Evolutionary conservation across 2,329 filamentous ascomycete genomes (phyloP).

Genomic region (Geosmithia morbida): DNA sequence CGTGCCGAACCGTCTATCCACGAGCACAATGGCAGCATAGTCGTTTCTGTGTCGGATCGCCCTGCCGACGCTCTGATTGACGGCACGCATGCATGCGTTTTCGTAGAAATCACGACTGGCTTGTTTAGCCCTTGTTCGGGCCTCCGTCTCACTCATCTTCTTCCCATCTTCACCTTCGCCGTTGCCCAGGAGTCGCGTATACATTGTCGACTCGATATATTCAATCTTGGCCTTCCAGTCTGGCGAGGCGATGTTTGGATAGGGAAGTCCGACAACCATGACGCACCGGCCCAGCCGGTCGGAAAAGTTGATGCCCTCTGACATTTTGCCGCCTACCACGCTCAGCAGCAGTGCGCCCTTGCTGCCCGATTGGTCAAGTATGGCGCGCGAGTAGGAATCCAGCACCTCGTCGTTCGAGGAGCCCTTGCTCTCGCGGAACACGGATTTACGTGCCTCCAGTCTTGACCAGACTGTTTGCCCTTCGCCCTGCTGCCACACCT

Average conservation of each 20-base stretch:
- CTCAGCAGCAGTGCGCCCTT: constrained; percentile 70
- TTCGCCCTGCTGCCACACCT: constrained; percentile 37
- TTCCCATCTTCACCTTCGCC: neutral
- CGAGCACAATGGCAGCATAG: constrained; percentile 78
- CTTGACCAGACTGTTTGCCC: constrained; percentile 40
- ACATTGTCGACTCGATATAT: constrained; percentile 57
- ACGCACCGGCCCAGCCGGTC: constrained; percentile 82
- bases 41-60: constrained; percentile 80
- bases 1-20: constrained; percentile 68
- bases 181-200: constrained; percentile 16
- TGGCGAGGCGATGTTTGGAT: constrained; percentile 75
- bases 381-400: constrained; percentile 54
- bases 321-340: constrained; percentile 88
- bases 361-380: constrained; percentile 24
- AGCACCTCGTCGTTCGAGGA: constrained; percentile 56
- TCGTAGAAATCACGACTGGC: constrained; percentile 73
- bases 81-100: constrained; percentile 89
- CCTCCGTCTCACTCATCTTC: constrained; percentile 9
- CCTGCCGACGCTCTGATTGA: constrained; percentile 91
- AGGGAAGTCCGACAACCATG: constrained; percentile 82
- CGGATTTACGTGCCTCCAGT: constrained; percentile 41
- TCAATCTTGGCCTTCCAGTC: constrained; percentile 90
- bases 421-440: constrained; percentile 45
- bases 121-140: constrained; percentile 26
- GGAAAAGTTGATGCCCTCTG: constrained; percentile 96